Evolutionary conservation across 345 rosid species (phyloP), one percentile per base, ranked within the genome.

Genomic region (Hevea brasiliensis): DNA sequence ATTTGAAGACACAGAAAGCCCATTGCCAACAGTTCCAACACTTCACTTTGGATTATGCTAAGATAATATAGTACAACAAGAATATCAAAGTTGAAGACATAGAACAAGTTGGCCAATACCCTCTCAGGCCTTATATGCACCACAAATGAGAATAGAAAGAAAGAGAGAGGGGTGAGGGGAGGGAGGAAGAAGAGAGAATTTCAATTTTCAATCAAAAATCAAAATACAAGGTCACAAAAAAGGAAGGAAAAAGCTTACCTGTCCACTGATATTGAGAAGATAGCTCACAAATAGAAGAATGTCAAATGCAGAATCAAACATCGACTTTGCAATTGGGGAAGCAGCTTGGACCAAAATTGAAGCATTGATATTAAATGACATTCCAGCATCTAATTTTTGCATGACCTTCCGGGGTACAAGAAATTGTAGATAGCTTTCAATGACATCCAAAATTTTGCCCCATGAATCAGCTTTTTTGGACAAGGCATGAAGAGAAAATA

Each of bases 261-360:
- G 96, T 62, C 88, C 92, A 78, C 94, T 75, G 41, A 89, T 68
- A 79, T 78, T 86, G 73, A 85, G 83, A 83, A 95, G 86, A 87
- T 95, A 95, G 85, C 80, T 85, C 64, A 91, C 74, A 77, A 92
- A 88, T 57, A 95, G 88, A 71, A 88, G 90, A 76, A 89, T 72
- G 70, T 92, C 96, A 56, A 86, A 74, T 61, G 99, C 87, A 72
- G 90, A 88, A 83, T 92, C 98, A 81, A 92, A 88, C 97, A 92
- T 95, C 66, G 79, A 81, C 85, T 84, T 88, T 18, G 87, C 90
- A 84, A 89, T 86, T 87, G 91, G 99, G 67, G 92, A 84, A 76
- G 90, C 81, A 56, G 98, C 90, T 79, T 89, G 98, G 75, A 90
- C 86, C 76, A 91, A 67, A 73, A 89, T 77, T 73, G 85, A 78